Evolutionary conservation across 2,329 filamentous ascomycete species (phyloP).

Genomic region (Graphilbum sp.): DNA sequence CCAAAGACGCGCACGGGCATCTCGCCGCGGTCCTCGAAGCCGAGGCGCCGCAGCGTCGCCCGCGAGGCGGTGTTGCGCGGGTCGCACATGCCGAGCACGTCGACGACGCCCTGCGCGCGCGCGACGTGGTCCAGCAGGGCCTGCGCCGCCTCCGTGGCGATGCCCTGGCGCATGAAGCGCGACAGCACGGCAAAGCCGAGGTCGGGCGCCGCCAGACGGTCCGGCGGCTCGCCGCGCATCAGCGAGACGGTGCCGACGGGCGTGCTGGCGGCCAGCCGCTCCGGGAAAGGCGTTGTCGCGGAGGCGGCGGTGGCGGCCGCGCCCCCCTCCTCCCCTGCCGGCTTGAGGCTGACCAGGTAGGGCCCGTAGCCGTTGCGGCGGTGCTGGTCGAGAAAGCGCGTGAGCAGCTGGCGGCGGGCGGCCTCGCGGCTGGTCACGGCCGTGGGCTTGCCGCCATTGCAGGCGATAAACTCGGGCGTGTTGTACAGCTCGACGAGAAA

Average conservation of each 20-base stretch:
- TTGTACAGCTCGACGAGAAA: neutral
- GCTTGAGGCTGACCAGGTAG: neutral
- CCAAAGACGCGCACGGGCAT: neutral
- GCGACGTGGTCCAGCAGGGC: neutral
- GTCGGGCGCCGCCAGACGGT: neutral
- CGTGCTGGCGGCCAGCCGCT: neutral
- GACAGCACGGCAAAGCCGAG: neutral
- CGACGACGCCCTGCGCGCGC: neutral
- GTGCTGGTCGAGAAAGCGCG: neutral
- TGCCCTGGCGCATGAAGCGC: neutral
- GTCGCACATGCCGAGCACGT: neutral
- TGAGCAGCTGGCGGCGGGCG: neutral
- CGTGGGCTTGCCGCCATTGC: neutral
- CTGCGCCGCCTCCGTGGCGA: neutral
- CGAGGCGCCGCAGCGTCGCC: neutral
- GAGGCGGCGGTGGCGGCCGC: neutral
- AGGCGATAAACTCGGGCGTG: neutral
- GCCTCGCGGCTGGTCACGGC: neutral
- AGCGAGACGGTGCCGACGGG: neutral
- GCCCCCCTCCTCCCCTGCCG: neutral
- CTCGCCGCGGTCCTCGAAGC: neutral
- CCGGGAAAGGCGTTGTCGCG: neutral
- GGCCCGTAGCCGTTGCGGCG: neutral
- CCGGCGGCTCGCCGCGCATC: neutral
- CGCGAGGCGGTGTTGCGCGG: neutral